A percentile compares a stretch with the other conserved stretches of the same genome.
These are phyloP conservation scores for Solanum okadae DNA, from an alignment of 257 asterid species.

Conservation along the genomic window DNA sequence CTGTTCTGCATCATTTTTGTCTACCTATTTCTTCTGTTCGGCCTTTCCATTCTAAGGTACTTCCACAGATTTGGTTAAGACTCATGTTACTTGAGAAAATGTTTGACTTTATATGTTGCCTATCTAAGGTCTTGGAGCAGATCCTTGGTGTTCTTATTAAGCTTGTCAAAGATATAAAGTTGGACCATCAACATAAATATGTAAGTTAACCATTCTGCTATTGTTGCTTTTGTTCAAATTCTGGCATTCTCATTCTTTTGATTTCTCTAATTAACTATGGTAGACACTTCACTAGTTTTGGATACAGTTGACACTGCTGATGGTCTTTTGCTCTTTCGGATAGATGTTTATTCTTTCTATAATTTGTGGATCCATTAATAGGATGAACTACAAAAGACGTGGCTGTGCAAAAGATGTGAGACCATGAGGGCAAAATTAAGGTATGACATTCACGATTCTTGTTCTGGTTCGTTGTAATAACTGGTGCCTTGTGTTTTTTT, in stretches of 20 bases:
- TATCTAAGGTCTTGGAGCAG: conserved; percentile 88
- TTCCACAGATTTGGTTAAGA: not conserved
- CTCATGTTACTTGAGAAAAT: not conserved
- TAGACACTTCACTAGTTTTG: not conserved
- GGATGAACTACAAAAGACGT: conserved; percentile 94
- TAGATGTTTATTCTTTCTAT: not conserved
- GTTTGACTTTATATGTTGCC: conserved; percentile 16
- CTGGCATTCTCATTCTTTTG: not conserved
- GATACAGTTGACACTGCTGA: not conserved
- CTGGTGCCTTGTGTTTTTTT: not conserved
- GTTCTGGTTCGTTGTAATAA: conserved; percentile 3
- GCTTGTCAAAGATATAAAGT: conserved; percentile 95
- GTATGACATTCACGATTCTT: conserved; percentile 29
- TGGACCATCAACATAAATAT: conserved; percentile 91
- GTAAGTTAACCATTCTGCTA: conserved; percentile 34
- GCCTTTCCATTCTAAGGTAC: not conserved
- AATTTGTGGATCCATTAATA: conserved; percentile 13
- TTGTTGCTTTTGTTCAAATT: not conserved
- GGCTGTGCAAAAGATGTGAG: conserved; percentile 98
- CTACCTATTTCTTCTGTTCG: not conserved
- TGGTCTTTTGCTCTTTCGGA: not conserved
- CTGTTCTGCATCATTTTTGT: not conserved
- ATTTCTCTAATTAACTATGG: not conserved
- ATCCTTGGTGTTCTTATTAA: conserved; percentile 93
- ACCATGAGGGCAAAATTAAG: conserved; percentile 98